Conservation (phyloP, 352 stramenopile species). For the Aphanomyces invadans region DNA sequence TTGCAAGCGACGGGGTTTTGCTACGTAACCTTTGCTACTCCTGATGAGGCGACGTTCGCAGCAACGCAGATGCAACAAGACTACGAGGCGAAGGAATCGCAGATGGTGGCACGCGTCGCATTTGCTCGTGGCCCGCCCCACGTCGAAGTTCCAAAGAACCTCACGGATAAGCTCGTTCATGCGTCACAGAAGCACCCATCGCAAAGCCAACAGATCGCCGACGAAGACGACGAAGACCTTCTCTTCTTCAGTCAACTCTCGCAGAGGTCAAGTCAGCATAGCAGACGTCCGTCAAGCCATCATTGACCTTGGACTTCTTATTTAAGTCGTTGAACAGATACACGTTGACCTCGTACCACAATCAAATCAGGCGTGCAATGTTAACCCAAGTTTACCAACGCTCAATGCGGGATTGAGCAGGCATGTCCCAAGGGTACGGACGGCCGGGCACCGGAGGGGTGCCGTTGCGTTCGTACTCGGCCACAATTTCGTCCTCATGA, state of each 20-base stretch:
- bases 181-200: not conserved
- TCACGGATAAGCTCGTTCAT: not conserved
- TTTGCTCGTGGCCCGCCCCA: not conserved
- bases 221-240: constrained; percentile 18
- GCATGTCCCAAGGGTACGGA: constrained; percentile 30
- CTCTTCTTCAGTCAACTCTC: constrained; percentile 10
- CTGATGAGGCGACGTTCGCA: not conserved
- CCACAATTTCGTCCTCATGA: constrained; percentile 62
- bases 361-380: not conserved
- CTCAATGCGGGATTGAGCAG: constrained; percentile 16
- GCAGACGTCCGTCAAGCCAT: not conserved
- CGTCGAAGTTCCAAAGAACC: not conserved
- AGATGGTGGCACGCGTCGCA: constrained; percentile 13
- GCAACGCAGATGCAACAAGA: not conserved
- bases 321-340: too few species aligned
- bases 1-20: constrained; percentile 10
- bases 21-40: constrained; percentile 5
- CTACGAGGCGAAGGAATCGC: not conserved
- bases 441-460: constrained; percentile 59
- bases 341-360: too few species aligned
- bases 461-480: constrained; percentile 63
- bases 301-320: not conserved
- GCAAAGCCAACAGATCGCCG: not conserved
- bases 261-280: constrained; percentile 1
- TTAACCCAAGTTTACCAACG: constrained; percentile 20